These are phyloP conservation scores for Phtheirospermum japonicum DNA, from an alignment of 257 asterid genomes.

Conservation along the genomic window DNA sequence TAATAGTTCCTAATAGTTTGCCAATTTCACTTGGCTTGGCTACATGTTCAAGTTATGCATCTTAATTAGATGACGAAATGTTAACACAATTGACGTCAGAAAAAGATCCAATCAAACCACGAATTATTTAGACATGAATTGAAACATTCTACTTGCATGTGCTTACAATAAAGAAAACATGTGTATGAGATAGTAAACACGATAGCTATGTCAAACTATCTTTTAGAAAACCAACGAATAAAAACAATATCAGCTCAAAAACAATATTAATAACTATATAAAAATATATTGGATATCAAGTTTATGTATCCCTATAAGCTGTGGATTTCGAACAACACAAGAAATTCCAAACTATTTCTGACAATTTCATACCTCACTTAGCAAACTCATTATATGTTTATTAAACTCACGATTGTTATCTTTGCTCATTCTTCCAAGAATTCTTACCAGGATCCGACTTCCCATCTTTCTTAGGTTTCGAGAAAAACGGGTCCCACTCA, in stretches of 20 bases:
- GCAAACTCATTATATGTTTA: too few species aligned
- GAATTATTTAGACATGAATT: too few species aligned
- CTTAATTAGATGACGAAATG: too few species aligned
- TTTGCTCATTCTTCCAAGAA: slow-evolving; percentile 59
- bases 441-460: slow-evolving; percentile 45
- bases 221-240: not conserved
- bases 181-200: too few species aligned
- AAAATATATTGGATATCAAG: slow-evolving; percentile 2
- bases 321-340: slow-evolving; percentile 9
- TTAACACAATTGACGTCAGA: too few species aligned
- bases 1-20: too few species aligned
- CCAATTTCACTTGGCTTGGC: too few species aligned
- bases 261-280: not conserved
- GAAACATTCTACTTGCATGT: too few species aligned
- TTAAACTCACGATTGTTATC: slow-evolving; percentile 28
- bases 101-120: too few species aligned
- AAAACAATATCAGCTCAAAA: not conserved
- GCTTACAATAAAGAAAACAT: too few species aligned
- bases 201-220: slow-evolving; percentile 9
- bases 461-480: slow-evolving; percentile 43
- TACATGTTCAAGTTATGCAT: too few species aligned
- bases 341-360: slow-evolving; percentile 1
- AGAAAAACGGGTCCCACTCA: slow-evolving; percentile 85
- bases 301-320: slow-evolving; percentile 12
- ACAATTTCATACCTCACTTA: not conserved